Evolutionary conservation across 805 yeast species (phyloP).

Genomic region (Zygotorulaspora florentina): DNA sequence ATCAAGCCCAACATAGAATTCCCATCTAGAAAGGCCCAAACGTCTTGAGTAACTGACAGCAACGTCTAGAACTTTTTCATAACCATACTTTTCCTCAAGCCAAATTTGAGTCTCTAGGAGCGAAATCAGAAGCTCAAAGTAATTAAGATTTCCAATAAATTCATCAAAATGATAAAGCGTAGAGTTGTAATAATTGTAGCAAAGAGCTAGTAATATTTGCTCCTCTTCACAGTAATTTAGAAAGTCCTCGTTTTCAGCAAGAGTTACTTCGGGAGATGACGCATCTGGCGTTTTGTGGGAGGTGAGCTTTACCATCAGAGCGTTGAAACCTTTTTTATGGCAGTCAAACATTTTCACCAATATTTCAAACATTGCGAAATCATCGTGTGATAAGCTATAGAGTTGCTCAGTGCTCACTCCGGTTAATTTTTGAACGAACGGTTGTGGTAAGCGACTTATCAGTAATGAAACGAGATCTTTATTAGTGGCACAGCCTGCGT

Average conservation of each 20-base stretch:
- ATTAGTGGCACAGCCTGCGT: conserved; percentile 10
- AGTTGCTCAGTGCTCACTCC: conserved; percentile 15
- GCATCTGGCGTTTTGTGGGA: background rate
- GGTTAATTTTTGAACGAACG: conserved; percentile 21
- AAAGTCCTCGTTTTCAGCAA: conserved; percentile 12
- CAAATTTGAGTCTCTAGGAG: conserved; percentile 26
- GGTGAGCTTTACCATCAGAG: conserved; percentile 16
- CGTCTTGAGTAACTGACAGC: conserved; percentile 23
- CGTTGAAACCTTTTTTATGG: conserved; percentile 17
- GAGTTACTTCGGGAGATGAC: conserved; percentile 1
- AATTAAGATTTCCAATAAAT: conserved; percentile 16
- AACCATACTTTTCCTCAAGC: conserved; percentile 25
- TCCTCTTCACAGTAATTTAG: conserved; percentile 21
- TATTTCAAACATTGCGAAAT: conserved; percentile 22
- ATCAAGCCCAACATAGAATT: conserved; percentile 32
- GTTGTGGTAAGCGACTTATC: conserved; percentile 25
- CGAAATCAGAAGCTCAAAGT: conserved; percentile 27
- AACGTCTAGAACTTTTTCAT: conserved; percentile 21
- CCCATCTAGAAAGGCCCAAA: conserved; percentile 35
- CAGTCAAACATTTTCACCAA: conserved; percentile 20
- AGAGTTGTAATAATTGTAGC: conserved; percentile 24
- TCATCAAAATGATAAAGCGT: conserved; percentile 22
- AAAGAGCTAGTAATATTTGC: conserved; percentile 23
- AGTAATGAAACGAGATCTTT: conserved; percentile 18
- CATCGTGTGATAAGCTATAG: conserved; percentile 16